A percentile compares a stretch with the other conserved stretches of the same genome.
These are phyloP conservation scores for Claviceps purpurea DNA, from an alignment of 2,329 filamentous ascomycete species.

Conservation along the genomic window DNA sequence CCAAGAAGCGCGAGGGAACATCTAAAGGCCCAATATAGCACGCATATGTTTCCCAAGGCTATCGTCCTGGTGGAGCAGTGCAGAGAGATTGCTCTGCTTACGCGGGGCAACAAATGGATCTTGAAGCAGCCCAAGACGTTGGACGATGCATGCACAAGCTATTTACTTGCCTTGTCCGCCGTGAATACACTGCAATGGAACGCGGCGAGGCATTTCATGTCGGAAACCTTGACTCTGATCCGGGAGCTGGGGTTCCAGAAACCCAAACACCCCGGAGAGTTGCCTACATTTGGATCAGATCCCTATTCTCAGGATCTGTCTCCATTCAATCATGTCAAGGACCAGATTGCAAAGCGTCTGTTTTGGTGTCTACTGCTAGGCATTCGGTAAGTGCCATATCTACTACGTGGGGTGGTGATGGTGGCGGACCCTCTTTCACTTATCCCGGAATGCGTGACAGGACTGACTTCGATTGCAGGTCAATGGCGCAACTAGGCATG, in stretches of 20 bases:
- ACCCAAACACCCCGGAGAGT: constrained; percentile 29
- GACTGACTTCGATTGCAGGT: constrained; percentile 28
- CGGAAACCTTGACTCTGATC: constrained; percentile 57
- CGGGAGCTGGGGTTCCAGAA: constrained; percentile 54
- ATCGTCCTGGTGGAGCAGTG: constrained; percentile 59
- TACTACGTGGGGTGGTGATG: not conserved
- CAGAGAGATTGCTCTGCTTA: constrained; percentile 52
- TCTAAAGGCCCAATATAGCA: constrained; percentile 50
- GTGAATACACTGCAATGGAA: constrained; percentile 57
- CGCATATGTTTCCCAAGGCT: constrained; percentile 53
- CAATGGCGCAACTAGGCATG: constrained; percentile 64
- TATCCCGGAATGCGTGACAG: not conserved
- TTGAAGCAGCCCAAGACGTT: constrained; percentile 34
- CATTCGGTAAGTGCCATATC: constrained; percentile 37
- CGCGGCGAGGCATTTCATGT: constrained; percentile 55
- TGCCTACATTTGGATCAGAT: constrained; percentile 27
- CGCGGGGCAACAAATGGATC: constrained; percentile 44
- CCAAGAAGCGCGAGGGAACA: constrained; percentile 58
- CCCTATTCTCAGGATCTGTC: constrained; percentile 25
- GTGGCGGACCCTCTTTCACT: no score
- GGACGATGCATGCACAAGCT: constrained; percentile 56
- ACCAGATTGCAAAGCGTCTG: constrained; percentile 62
- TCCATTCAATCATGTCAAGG: constrained; percentile 54
- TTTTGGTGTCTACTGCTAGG: constrained; percentile 77
- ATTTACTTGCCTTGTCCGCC: constrained; percentile 55